Percentiles rank a stretch among this genome's conserved stretches.
Evolutionary conservation across 2,329 filamentous ascomycete species (phyloP).

Genomic region (Calonectria henricotiae): DNA sequence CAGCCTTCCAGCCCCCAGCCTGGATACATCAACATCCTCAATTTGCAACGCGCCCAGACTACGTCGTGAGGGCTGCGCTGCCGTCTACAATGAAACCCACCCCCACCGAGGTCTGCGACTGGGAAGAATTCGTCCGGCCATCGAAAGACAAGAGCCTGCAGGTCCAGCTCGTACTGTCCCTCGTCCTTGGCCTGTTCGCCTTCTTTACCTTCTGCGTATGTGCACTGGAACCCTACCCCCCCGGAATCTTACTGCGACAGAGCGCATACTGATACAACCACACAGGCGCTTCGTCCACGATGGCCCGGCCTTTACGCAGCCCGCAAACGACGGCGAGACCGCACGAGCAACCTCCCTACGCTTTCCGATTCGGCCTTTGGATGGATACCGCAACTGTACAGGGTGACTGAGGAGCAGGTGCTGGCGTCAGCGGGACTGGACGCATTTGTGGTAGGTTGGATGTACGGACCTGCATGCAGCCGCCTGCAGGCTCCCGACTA

Average conservation of each 20-base stretch:
- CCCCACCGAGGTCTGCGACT: constrained; percentile 47
- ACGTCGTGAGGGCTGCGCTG: constrained; percentile 22
- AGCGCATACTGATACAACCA: constrained; percentile 4
- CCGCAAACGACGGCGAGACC: constrained; percentile 81
- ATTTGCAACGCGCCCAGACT: constrained; percentile 1
- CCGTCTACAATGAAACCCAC: constrained; percentile 28
- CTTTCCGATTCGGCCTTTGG: constrained; percentile 90
- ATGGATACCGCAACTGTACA: constrained; percentile 91
- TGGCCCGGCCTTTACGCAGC: constrained; percentile 95
- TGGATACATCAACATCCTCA: background rate
- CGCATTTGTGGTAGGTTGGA: constrained; percentile 83
- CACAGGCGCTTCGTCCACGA: constrained; percentile 85
- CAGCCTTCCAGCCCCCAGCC: constrained; percentile 5
- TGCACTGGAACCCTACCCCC: constrained; percentile 25
- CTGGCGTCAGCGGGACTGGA: constrained; percentile 92
- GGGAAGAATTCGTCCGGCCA: constrained; percentile 48
- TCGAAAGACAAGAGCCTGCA: constrained; percentile 63
- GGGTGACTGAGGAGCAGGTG: constrained; percentile 90
- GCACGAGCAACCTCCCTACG: constrained; percentile 76
- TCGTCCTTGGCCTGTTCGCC: constrained; percentile 78
- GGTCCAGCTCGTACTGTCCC: constrained; percentile 82
- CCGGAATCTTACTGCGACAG: too few species aligned
- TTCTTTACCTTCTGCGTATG: constrained; percentile 85
- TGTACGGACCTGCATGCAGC: background rate
- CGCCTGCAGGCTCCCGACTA: background rate